Conservation (phyloP, 805 yeast genomes). For the Pichia manshurica region DNA sequence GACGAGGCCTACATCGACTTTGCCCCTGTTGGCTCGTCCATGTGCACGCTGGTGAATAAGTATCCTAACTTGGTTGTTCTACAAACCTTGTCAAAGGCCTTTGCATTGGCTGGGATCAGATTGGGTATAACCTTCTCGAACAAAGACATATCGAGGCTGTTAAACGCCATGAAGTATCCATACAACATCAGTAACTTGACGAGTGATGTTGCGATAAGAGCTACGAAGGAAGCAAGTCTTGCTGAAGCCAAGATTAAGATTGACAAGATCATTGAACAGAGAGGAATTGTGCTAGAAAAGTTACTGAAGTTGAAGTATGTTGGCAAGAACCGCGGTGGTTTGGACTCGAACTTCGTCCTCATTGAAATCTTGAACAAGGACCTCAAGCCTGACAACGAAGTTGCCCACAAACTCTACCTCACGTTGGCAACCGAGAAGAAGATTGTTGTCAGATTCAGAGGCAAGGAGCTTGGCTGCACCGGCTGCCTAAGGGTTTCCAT, state of each 20-base stretch:
- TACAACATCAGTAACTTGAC: slow-evolving; percentile 86
- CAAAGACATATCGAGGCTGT: slow-evolving; percentile 51
- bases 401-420: slow-evolving; percentile 63
- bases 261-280: slow-evolving; percentile 45
- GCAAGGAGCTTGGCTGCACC: slow-evolving; percentile 79
- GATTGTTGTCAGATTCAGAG: slow-evolving; percentile 89
- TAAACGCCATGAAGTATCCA: slow-evolving; percentile 93
- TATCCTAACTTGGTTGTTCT: slow-evolving; percentile 80
- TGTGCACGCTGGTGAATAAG: slow-evolving; percentile 72
- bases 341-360: slow-evolving; percentile 81
- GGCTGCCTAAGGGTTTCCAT: slow-evolving; percentile 86
- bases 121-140: slow-evolving; percentile 74
- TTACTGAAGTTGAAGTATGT: slow-evolving; percentile 56
- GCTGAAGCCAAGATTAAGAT: slow-evolving; percentile 53
- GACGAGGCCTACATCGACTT: slow-evolving; percentile 97
- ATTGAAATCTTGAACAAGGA: slow-evolving; percentile 58
- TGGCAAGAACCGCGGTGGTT: slow-evolving; percentile 74
- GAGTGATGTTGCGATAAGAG: slow-evolving; percentile 67
- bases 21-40: slow-evolving; percentile 58
- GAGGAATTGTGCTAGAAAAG: slow-evolving; percentile 46
- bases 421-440: slow-evolving; percentile 63
- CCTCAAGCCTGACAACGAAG: slow-evolving; percentile 60
- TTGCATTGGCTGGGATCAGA: slow-evolving; percentile 94
- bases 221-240: slow-evolving; percentile 57
- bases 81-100: slow-evolving; percentile 91